phyloP scores from a whole-genome alignment of 1,284 basidiomycete genomes.

The Puccinia sorghi region DNA sequence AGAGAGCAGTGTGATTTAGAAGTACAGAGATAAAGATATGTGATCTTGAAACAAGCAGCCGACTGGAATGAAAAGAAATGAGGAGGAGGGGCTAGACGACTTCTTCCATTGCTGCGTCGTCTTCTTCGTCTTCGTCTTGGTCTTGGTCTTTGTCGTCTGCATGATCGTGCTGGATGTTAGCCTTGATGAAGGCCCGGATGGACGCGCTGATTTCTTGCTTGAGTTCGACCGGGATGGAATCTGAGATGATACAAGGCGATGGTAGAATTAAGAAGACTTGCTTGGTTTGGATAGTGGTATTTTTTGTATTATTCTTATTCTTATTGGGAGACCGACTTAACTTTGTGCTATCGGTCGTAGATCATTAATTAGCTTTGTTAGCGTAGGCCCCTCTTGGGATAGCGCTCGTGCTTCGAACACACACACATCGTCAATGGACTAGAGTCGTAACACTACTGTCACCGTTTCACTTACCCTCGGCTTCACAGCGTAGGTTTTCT shows the following conservation, averaged over 20 bases:
- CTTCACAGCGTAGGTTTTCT: constrained; percentile 36
- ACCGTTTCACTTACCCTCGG: constrained; percentile 29
- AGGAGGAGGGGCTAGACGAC: neutral
- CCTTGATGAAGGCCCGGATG: neutral
- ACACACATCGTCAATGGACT: no score
- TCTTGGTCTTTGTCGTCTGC: neutral
- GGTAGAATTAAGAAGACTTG: neutral
- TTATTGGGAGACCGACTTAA: no score
- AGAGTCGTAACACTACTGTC: no score
- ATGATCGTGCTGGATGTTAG: constrained; percentile 6
- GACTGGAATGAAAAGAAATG: no score
- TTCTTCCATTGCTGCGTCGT: constrained; percentile 22
- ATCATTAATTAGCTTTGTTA: constrained; percentile 20
- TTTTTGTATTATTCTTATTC: no score
- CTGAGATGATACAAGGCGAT: neutral
- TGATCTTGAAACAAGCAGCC: no score
- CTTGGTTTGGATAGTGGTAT: neutral
- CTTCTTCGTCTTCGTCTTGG: neutral
- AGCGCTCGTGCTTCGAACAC: no score
- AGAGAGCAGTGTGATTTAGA: no score
- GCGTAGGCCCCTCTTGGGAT: constrained; percentile 13
- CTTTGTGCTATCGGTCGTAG: constrained; percentile 44
- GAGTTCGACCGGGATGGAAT: constrained; percentile 1
- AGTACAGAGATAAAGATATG: no score
- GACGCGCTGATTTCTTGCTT: constrained; percentile 7